Conservation (phyloP, 176 grass and related monocot species). For the Carex scoparia region DNA sequence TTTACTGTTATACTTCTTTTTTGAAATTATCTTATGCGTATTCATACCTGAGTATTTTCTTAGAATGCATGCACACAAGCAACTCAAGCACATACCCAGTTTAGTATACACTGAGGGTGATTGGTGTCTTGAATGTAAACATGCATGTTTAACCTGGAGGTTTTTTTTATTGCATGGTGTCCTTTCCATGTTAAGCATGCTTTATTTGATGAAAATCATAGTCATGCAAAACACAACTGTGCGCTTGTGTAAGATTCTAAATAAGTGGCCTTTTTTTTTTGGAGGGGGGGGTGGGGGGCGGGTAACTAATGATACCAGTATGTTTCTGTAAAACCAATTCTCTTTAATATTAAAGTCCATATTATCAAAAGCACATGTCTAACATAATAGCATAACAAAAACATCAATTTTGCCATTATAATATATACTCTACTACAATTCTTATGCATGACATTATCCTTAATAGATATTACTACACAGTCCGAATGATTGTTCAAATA, state of each 20-base stretch:
- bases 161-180: not conserved
- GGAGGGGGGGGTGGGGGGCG: not conserved
- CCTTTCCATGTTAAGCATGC: not conserved
- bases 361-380: not conserved
- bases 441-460: not conserved
- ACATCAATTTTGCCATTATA: not conserved
- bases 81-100: not conserved
- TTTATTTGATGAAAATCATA: not conserved
- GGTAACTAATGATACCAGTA: not conserved
- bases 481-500: not conserved
- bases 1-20: slow-evolving; percentile 18
- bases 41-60: not conserved
- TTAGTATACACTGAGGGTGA: not conserved
- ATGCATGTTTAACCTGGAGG: not conserved
- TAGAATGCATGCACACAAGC: not conserved
- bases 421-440: not conserved
- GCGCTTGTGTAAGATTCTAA: not conserved
- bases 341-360: not conserved
- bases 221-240: not conserved
- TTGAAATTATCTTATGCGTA: not conserved
- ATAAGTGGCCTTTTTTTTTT: not conserved
- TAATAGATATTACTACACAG: not conserved
- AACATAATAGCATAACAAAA: not conserved
- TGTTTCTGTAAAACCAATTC: not conserved
- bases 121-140: not conserved